Evolutionary conservation across 257 asterid species (phyloP).

Genomic region (Plectranthus barbatus): DNA sequence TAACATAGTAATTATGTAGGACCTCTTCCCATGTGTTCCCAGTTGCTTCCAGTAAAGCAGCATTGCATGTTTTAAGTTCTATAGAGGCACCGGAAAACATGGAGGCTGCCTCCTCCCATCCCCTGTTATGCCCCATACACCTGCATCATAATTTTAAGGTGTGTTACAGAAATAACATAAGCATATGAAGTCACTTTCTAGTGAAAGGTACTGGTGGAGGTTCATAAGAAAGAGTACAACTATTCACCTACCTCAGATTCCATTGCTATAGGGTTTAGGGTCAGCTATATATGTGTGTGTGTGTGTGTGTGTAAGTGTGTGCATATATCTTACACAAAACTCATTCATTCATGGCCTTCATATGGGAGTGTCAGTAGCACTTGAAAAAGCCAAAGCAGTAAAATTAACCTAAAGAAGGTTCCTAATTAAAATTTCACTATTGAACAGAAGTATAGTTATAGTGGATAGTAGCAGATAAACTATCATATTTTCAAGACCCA

Average conservation of each 20-base stretch:
- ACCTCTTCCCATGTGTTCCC: slow-evolving; percentile 95
- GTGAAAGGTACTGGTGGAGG: not conserved
- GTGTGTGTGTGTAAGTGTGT: too few species aligned
- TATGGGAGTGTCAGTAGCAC: not conserved
- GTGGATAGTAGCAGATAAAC: not conserved
- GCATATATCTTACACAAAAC: not conserved
- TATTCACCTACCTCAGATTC: not conserved
- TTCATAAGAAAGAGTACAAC: not conserved
- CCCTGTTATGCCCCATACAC: slow-evolving; percentile 98
- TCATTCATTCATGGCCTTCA: not conserved
- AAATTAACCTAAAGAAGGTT: not conserved
- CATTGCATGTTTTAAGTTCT: slow-evolving; percentile 84
- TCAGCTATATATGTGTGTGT: too few species aligned
- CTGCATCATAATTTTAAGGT: slow-evolving; percentile 33
- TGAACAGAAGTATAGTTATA: not conserved
- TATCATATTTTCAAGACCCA: not conserved
- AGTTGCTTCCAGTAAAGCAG: slow-evolving; percentile 86
- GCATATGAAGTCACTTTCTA: not conserved
- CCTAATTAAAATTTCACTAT: not conserved
- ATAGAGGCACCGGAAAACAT: slow-evolving; percentile 66
- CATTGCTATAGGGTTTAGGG: too few species aligned
- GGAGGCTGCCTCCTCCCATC: slow-evolving; percentile 99
- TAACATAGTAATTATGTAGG: not conserved
- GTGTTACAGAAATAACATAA: not conserved
- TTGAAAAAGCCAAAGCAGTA: not conserved